phyloP scores from a whole-genome alignment of 2,329 filamentous ascomycete genomes.

The Leptographium flavum region DNA sequence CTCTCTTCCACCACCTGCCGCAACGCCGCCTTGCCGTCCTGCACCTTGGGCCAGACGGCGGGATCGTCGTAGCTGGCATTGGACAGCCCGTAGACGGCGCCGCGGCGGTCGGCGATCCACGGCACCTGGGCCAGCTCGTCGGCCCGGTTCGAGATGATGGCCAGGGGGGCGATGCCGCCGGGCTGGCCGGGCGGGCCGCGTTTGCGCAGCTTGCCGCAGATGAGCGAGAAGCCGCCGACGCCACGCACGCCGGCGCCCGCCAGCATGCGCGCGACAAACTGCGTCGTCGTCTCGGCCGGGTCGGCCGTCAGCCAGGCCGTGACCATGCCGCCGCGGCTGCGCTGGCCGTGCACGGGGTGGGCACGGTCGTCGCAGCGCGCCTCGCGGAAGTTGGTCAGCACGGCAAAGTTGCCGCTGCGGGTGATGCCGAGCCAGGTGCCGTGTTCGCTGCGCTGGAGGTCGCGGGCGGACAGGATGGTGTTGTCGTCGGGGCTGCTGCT shows the following conservation, averaged over 20 bases:
- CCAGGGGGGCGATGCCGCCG: conserved; percentile 22
- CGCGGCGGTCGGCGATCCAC: conserved; percentile 36
- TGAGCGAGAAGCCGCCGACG: conserved; percentile 51
- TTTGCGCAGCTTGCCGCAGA: conserved; percentile 48
- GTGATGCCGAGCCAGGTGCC: conserved; percentile 55
- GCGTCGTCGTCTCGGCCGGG: conserved; percentile 29
- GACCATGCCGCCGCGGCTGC: conserved; percentile 49
- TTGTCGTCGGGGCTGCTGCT: background rate
- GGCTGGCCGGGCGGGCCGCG: conserved; percentile 1
- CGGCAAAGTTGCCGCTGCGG: conserved; percentile 42
- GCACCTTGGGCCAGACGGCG: conserved; percentile 46
- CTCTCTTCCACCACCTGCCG: conserved; percentile 12
- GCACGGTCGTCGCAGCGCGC: conserved; percentile 30
- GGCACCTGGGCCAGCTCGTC: conserved; percentile 39
- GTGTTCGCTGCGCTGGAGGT: conserved; percentile 45
- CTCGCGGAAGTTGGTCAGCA: conserved; percentile 55
- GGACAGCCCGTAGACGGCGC: conserved; percentile 43
- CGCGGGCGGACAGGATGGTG: conserved; percentile 41
- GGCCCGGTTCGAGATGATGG: conserved; percentile 48
- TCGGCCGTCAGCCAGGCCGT: conserved; percentile 44
- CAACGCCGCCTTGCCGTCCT: conserved; percentile 33
- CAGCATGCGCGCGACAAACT: conserved; percentile 39
- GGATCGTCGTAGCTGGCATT: conserved; percentile 44
- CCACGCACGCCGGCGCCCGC: conserved; percentile 39
- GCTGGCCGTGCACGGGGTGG: conserved; percentile 37